Evolutionary conservation across 2,329 filamentous ascomycete species (phyloP), one percentile per base, ranked within the genome.

Genomic region (Fusarium newnesense): DNA sequence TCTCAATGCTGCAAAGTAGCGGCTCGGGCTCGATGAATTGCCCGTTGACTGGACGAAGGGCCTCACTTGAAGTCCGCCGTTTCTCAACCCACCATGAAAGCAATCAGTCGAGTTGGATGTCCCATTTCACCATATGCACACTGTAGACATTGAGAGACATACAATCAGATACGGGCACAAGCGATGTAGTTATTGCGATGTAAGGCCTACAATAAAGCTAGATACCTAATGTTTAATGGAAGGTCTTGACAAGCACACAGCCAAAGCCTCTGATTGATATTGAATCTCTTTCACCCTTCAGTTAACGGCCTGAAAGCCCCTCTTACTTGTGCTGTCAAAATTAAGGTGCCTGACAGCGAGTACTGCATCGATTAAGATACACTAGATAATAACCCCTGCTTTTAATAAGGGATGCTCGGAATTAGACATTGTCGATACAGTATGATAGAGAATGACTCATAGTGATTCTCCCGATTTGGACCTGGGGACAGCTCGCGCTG

Each of bases 401-500:
- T 24, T 8, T 12, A 9, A 18, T 7, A 21, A 6, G 11, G 7
- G 4, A 12, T 21, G 2, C 4, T 34, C 13, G 7, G 28, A 13
- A 40, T 12, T 36, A 12, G 11, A 43, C 34, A 7, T 28, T 2
- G 2, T 34, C 4, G 9, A 64, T 19, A 26, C 28, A 64, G 0
- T 0, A n/a, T 69, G 64, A 64, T 34, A 15, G 18, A 46, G 2
- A 40, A 64, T 69, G 66, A 69, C 49, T 69, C 66, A 69, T 64
- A 9, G 36, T 49, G 34, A 46, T 24, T 26, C 18, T 37, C 44
- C 28, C 50, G 28, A n/a, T 49, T 28, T 19, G 15, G 43, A 24
- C 1, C 21, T 9, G 1, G 15, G 8, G 13, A 40, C 1, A 3
- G 2, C 19, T 28, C 0, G 15, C 7, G 5, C 24, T 28, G 34